A percentile compares a stretch with the other conserved stretches of the same genome.
phyloP scores from a whole-genome alignment of 257 asterid genomes.

The Scutellaria barbata region DNA sequence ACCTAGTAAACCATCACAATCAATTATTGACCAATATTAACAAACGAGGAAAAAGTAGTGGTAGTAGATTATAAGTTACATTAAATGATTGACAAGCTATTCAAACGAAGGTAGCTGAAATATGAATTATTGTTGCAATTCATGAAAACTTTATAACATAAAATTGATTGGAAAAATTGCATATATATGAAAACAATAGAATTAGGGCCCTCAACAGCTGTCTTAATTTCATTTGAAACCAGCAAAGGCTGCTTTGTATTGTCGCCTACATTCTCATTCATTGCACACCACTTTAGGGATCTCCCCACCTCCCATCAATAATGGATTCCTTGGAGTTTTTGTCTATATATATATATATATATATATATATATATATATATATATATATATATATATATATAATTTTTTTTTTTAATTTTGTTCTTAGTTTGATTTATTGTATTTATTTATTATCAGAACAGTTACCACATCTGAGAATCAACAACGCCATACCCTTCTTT shows the following conservation, averaged over 20 bases:
- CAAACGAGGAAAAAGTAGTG: no score
- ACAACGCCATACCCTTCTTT: background rate
- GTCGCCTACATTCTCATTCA: slow-evolving; percentile 45
- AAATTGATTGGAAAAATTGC: background rate
- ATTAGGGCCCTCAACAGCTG: slow-evolving; percentile 56
- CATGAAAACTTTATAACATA: background rate
- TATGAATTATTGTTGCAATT: background rate
- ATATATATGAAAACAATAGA: slow-evolving; percentile 9
- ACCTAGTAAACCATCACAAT: no score
- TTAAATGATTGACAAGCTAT: no score
- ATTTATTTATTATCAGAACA: background rate
- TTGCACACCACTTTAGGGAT: slow-evolving; percentile 40
- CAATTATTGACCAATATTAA: no score
- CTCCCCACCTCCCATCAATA: slow-evolving; percentile 60
- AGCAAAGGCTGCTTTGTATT: slow-evolving; percentile 44
- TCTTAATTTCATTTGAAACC: slow-evolving; percentile 30
- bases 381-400: no score
- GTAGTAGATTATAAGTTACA: no score
- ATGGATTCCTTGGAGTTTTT: no score
- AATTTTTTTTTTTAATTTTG: no score
- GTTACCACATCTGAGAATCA: slow-evolving; percentile 14
- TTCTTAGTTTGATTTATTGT: no score
- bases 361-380: no score
- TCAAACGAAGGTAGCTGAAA: no score
- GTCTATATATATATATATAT: no score